Percentiles rank a stretch among this genome's conserved stretches.
Conservation (phyloP, 192 early-diverging fungal species). For the Coemansia sp. region DNA sequence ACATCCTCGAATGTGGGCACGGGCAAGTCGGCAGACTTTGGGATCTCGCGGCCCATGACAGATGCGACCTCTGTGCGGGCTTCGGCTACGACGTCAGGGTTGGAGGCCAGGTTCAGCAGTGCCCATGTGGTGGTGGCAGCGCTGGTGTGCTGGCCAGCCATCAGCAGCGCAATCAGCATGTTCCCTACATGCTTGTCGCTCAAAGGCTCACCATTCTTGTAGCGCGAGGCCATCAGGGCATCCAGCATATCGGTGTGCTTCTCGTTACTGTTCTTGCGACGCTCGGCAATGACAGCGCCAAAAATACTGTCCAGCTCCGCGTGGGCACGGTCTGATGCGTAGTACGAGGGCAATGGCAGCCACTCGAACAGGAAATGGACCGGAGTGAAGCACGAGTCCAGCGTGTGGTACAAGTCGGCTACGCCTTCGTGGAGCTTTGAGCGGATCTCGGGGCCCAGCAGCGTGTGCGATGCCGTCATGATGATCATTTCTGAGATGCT, state of each 20-base stretch:
- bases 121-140: conserved; percentile 93
- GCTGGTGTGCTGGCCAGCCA: conserved; percentile 97
- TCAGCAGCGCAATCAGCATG: conserved; percentile 95
- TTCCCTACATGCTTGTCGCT: conserved; percentile 84
- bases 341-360: conserved; percentile 86
- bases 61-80: conserved; percentile 73
- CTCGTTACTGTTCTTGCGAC: conserved; percentile 57
- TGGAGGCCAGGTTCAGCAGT: conserved; percentile 76
- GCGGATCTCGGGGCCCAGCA: conserved; percentile 94
- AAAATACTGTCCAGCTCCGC: conserved; percentile 78
- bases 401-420: conserved; percentile 89
- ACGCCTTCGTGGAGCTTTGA: conserved; percentile 75
- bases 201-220: conserved; percentile 84
- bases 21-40: conserved; percentile 33
- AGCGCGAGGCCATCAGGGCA: conserved; percentile 76
- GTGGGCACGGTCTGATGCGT: conserved; percentile 82
- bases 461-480: conserved; percentile 88
- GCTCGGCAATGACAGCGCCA: conserved; percentile 74
- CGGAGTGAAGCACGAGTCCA: conserved; percentile 90
- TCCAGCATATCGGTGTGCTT: conserved; percentile 77
- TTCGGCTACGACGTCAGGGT: conserved; percentile 67
- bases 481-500: conserved; percentile 88
- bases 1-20: conserved; percentile 66
- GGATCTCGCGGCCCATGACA: conserved; percentile 52
- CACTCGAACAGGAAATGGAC: conserved; percentile 92